phyloP scores from a whole-genome alignment of 345 rosid species.

The Sonneratia alba region DNA sequence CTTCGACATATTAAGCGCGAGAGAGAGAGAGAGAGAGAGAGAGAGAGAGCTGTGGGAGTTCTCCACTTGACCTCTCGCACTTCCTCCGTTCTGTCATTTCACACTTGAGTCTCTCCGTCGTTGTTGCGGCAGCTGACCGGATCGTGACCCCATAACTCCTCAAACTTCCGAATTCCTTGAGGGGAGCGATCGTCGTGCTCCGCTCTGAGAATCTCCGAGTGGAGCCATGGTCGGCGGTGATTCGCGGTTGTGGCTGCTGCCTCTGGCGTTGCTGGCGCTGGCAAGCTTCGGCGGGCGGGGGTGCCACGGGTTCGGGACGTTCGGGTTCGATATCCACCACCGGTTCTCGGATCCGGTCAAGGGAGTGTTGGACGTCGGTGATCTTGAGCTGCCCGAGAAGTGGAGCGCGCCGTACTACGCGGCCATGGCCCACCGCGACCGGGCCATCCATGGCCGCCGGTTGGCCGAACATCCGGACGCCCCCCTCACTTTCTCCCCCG shows the following conservation, averaged over 20 bases:
- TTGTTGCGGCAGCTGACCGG: no score
- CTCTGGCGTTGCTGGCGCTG: neutral
- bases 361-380: slow-evolving; percentile 38
- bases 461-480: slow-evolving; percentile 33
- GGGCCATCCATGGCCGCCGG: slow-evolving; percentile 53
- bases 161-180: neutral
- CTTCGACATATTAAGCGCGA: no score
- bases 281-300: neutral
- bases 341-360: slow-evolving; percentile 75
- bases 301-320: slow-evolving; percentile 23
- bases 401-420: slow-evolving; percentile 51
- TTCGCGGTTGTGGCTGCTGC: neutral
- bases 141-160: no score
- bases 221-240: neutral
- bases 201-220: neutral
- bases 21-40: neutral
- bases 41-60: neutral
- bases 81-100: no score
- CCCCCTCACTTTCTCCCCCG: slow-evolving; percentile 53
- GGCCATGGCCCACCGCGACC: slow-evolving; percentile 70
- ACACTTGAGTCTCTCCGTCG: no score
- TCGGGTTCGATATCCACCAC: slow-evolving; percentile 72
- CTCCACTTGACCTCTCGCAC: no score
- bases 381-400: slow-evolving; percentile 45
- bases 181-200: no score